Conservation (phyloP, 345 rosid genomes). For the Erodium maritimum region DNA sequence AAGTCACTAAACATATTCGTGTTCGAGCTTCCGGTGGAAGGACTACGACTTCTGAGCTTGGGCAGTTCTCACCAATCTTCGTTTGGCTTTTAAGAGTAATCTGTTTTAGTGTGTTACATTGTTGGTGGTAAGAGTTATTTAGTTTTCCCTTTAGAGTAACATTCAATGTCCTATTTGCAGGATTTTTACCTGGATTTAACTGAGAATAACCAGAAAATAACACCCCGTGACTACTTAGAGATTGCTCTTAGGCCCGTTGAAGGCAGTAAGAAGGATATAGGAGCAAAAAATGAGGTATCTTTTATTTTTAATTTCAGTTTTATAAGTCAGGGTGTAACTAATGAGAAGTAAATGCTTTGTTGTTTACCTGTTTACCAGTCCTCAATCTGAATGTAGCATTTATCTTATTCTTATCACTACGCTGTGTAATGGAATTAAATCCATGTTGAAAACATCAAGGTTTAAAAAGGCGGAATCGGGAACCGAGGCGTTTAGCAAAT, state of each 20-base stretch:
- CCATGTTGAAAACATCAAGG: too few species aligned
- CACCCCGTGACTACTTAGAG: slow-evolving; percentile 93
- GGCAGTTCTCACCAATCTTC: slow-evolving; percentile 90
- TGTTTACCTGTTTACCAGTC: too few species aligned
- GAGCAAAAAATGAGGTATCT: slow-evolving; percentile 87
- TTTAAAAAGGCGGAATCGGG: too few species aligned
- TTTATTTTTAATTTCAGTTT: background rate
- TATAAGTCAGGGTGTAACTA: background rate
- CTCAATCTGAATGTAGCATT: too few species aligned
- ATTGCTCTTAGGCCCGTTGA: slow-evolving; percentile 78
- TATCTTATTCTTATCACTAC: too few species aligned
- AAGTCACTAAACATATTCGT: slow-evolving; percentile 93
- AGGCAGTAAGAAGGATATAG: slow-evolving; percentile 68
- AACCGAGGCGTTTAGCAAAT: too few species aligned
- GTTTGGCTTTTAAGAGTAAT: slow-evolving; percentile 95
- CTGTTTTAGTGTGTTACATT: background rate
- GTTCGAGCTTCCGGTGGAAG: slow-evolving; percentile 83
- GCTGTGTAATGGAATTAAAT: too few species aligned
- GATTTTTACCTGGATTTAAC: slow-evolving; percentile 82
- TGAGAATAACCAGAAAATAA: slow-evolving; percentile 74
- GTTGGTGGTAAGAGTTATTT: too few species aligned
- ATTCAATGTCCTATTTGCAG: slow-evolving; percentile 14
- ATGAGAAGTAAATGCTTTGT: too few species aligned
- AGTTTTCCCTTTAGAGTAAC: background rate
- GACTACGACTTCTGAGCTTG: slow-evolving; percentile 66